Evolutionary conservation across 495 filamentous ascomycete species (phyloP).

Genomic region (Chaetomium fimeti): DNA sequence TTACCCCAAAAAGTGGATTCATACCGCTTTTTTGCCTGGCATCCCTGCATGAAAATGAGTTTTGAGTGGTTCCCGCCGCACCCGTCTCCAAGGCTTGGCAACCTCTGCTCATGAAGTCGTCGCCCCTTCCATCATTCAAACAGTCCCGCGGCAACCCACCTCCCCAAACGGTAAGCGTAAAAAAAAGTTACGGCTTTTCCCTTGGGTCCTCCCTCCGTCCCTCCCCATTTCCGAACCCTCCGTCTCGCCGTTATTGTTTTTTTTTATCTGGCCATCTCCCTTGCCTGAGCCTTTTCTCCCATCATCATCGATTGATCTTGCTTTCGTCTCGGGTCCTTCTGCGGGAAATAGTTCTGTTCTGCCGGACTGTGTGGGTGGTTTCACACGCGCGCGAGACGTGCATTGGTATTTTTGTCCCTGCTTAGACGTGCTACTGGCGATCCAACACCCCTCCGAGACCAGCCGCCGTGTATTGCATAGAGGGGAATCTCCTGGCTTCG

Average conservation of each 20-base stretch:
- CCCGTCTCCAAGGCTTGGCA: slow-evolving; percentile 24
- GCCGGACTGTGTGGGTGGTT: neutral
- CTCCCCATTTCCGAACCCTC: slow-evolving; percentile 30
- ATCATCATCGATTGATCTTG: neutral
- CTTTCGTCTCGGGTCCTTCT: slow-evolving; percentile 9
- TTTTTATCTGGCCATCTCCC: slow-evolving; percentile 9
- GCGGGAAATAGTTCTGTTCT: slow-evolving; percentile 3
- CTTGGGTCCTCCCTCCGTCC: slow-evolving; percentile 16
- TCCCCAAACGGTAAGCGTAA: slow-evolving; percentile 31
- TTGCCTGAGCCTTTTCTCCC: slow-evolving; percentile 12
- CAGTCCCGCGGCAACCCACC: slow-evolving; percentile 15
- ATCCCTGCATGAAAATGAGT: slow-evolving; percentile 5
- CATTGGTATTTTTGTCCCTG: slow-evolving; percentile 20
- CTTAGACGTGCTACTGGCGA: slow-evolving; percentile 19
- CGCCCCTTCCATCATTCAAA: slow-evolving; percentile 34
- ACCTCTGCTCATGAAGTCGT: slow-evolving; percentile 27
- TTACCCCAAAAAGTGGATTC: slow-evolving; percentile 23
- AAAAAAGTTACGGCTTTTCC: slow-evolving; percentile 35
- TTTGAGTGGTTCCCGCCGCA: slow-evolving; percentile 21
- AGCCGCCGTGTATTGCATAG: slow-evolving; percentile 18
- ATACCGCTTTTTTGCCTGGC: slow-evolving; percentile 36
- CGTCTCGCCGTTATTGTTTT: slow-evolving; percentile 23
- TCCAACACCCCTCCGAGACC: neutral
- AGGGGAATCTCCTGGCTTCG: slow-evolving; percentile 12
- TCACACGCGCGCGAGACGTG: neutral